A percentile compares a stretch with the other conserved stretches of the same genome.
Conservation (phyloP, 768 basidiomycete species). For the Artomyces pyxidatus region DNA sequence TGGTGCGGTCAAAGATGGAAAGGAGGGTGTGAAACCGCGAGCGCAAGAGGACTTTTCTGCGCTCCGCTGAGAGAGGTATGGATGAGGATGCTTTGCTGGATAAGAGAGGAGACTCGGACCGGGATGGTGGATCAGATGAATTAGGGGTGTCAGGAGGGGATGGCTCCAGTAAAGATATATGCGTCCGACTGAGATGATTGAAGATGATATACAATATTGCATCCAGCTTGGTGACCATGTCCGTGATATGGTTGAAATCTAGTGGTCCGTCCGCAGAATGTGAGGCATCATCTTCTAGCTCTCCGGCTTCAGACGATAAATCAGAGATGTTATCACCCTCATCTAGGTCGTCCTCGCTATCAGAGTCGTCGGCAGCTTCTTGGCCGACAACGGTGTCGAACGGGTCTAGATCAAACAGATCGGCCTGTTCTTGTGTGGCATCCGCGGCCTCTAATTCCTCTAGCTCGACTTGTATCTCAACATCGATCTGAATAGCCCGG, state of each 20-base stretch:
- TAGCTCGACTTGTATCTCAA: slow-evolving; percentile 93
- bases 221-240: slow-evolving; percentile 91
- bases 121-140: slow-evolving; percentile 21
- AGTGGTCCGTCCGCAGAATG: slow-evolving; percentile 35
- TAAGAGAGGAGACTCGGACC: slow-evolving; percentile 17
- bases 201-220: slow-evolving; percentile 79
- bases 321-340: slow-evolving; percentile 57
- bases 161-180: slow-evolving; percentile 23
- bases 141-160: slow-evolving; percentile 20
- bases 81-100: slow-evolving; percentile 3
- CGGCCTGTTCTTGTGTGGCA: slow-evolving; percentile 37
- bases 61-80: slow-evolving; percentile 14
- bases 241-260: slow-evolving; percentile 62
- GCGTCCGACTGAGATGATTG: slow-evolving; percentile 64
- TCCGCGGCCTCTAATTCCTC: slow-evolving; percentile 81
- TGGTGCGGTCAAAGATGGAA: slow-evolving; percentile 87
- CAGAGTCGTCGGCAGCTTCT: slow-evolving; percentile 54
- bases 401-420: slow-evolving; percentile 71
- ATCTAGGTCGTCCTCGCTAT: slow-evolving; percentile 40
- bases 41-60: slow-evolving; percentile 34
- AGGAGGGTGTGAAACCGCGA: slow-evolving; percentile 82
- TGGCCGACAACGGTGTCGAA: slow-evolving; percentile 82
- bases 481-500: slow-evolving; percentile 94
- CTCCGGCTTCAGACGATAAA: slow-evolving; percentile 62
- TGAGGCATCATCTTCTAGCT: slow-evolving; percentile 36